Evolutionary conservation across 805 yeast species (phyloP).

Genomic region (Barnettozyma californica): DNA sequence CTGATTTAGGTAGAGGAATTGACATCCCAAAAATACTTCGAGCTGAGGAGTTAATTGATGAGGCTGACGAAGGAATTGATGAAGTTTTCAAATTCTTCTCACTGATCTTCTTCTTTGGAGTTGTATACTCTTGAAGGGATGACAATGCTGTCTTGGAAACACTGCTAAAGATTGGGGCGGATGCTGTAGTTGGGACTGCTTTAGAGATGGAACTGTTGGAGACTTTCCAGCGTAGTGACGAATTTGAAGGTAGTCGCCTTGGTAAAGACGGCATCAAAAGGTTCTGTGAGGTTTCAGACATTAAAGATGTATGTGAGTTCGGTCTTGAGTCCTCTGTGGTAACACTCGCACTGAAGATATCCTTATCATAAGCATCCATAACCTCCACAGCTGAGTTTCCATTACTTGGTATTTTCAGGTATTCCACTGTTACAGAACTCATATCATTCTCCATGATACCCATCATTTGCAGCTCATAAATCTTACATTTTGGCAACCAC

Average conservation of each 20-base stretch:
- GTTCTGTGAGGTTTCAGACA: neutral
- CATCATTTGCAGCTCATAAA: conserved; percentile 96
- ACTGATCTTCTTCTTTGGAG: conserved; percentile 2
- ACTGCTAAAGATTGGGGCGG: conserved; percentile 20
- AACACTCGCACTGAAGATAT: conserved; percentile 36
- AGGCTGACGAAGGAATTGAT: conserved; percentile 6
- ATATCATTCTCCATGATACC: conserved; percentile 92
- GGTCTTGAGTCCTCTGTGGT: neutral
- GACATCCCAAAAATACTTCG: conserved; percentile 3
- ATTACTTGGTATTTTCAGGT: conserved; percentile 35
- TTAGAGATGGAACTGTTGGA: conserved; percentile 21
- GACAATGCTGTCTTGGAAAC: conserved; percentile 17
- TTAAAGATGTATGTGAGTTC: neutral
- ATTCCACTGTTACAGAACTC: conserved; percentile 60
- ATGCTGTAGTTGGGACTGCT: conserved; percentile 15
- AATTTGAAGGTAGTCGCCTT: conserved; percentile 6
- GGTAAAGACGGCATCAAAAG: neutral
- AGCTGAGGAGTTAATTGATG: conserved; percentile 6
- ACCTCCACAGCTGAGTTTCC: conserved; percentile 45
- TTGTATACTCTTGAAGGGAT: conserved; percentile 14
- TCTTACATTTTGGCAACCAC: conserved; percentile 94
- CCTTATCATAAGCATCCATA: conserved; percentile 65
- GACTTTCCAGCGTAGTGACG: conserved; percentile 21
- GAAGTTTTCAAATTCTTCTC: neutral
- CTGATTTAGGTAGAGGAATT: conserved; percentile 1